phyloP scores from a whole-genome alignment of 768 basidiomycete genomes.

The Termitomyces sp. region DNA sequence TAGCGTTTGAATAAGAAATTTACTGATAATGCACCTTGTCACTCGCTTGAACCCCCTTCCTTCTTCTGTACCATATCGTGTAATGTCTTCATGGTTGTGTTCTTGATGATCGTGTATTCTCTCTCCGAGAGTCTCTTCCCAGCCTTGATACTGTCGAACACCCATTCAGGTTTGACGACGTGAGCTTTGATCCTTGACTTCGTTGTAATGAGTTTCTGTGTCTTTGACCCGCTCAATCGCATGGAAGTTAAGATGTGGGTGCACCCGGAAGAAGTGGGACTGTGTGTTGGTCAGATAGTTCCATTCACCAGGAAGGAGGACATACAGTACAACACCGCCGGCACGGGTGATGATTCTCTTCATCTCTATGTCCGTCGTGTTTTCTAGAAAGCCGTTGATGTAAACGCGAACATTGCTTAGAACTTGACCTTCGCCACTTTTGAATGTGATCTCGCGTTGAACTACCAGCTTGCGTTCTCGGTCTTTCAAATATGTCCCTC shows the following conservation, averaged over 20 bases:
- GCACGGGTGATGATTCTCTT: constrained; percentile 61
- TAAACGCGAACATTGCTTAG: constrained; percentile 54
- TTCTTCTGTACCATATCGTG: constrained; percentile 31
- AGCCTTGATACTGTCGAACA: constrained; percentile 59
- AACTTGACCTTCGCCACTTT: constrained; percentile 22
- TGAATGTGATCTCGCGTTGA: constrained; percentile 23
- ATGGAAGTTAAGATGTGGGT: constrained; percentile 81
- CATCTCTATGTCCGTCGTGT: constrained; percentile 80
- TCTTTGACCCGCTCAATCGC: constrained; percentile 68
- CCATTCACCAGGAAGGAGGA: constrained; percentile 7
- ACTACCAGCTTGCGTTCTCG: constrained; percentile 43
- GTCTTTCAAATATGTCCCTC: constrained; percentile 35
- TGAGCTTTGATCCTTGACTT: constrained; percentile 47
- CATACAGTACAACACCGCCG: constrained; percentile 66
- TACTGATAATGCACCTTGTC: not conserved
- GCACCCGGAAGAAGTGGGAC: constrained; percentile 53
- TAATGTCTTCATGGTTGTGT: constrained; percentile 32
- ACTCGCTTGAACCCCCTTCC: not conserved
- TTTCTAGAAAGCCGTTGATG: constrained; percentile 65
- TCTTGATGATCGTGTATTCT: constrained; percentile 47
- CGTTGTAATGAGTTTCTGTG: constrained; percentile 54
- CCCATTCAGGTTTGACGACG: constrained; percentile 76
- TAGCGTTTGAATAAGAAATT: too few relatives aligned
- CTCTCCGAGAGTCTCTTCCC: constrained; percentile 62
- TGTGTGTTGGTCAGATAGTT: constrained; percentile 22